Conservation (phyloP, 2,329 filamentous ascomycete species). For the Ilyonectria mors-panacis region DNA sequence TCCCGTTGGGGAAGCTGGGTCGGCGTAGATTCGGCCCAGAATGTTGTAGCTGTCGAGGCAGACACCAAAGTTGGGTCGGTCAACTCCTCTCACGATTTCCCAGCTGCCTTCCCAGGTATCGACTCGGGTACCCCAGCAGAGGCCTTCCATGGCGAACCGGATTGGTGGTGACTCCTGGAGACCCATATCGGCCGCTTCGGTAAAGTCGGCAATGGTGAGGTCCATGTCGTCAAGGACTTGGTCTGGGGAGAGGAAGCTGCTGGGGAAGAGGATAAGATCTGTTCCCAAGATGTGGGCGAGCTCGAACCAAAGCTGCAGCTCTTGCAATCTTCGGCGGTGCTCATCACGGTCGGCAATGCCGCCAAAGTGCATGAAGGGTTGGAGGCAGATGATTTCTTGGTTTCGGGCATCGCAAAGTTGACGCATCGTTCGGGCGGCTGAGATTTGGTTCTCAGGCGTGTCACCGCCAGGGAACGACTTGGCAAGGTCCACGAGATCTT, state of each 20-base stretch:
- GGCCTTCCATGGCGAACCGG: slow-evolving; percentile 80
- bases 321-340: slow-evolving; percentile 70
- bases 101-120: slow-evolving; percentile 82
- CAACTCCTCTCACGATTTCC: slow-evolving; percentile 75
- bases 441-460: slow-evolving; percentile 61
- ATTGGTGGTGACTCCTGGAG: slow-evolving; percentile 69
- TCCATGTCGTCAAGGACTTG: slow-evolving; percentile 63
- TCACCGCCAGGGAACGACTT: slow-evolving; percentile 58
- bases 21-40: slow-evolving; percentile 78
- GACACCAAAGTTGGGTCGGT: slow-evolving; percentile 80
- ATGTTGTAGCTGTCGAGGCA: slow-evolving; percentile 88
- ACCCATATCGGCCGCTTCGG: slow-evolving; percentile 77
- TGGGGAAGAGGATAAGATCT: slow-evolving; percentile 82
- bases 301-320: slow-evolving; percentile 79
- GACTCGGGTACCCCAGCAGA: slow-evolving; percentile 80
- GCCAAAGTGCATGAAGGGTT: slow-evolving; percentile 85
- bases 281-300: slow-evolving; percentile 76
- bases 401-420: slow-evolving; percentile 69
- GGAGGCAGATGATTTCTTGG: slow-evolving; percentile 75
- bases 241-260: slow-evolving; percentile 72
- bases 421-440: slow-evolving; percentile 71
- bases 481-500: slow-evolving; percentile 78
- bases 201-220: slow-evolving; percentile 74
- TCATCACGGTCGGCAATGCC: slow-evolving; percentile 75
- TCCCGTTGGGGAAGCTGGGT: slow-evolving; percentile 70